A percentile compares a stretch with the other conserved stretches of the same genome.
Evolutionary conservation across 148 eudicot genomes (phyloP).

Genomic region (Amaranthus cruentus): DNA sequence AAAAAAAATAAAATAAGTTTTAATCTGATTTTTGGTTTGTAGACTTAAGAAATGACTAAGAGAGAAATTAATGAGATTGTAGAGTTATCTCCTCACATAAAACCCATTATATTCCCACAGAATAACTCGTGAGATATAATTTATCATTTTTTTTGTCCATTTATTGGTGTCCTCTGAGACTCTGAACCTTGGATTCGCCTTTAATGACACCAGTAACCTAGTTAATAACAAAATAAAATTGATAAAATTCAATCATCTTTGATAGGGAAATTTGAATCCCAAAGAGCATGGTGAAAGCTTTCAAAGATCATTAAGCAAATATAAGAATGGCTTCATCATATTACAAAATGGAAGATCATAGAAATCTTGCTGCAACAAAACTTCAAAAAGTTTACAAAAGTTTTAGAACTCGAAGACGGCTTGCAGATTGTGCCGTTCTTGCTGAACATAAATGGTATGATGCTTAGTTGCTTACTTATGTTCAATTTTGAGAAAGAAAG

Average conservation of each 20-base stretch:
- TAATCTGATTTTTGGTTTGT: too few species aligned
- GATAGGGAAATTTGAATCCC: not conserved
- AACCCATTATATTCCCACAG: too few species aligned
- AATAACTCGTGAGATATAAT: too few species aligned
- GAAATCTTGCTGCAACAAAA: slow-evolving; percentile 37
- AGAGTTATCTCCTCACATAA: too few species aligned
- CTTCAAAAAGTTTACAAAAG: slow-evolving; percentile 62
- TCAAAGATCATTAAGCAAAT: not conserved
- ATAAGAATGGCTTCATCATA: not conserved
- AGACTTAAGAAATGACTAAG: too few species aligned
- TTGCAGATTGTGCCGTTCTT: slow-evolving; percentile 64
- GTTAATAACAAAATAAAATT: too few species aligned
- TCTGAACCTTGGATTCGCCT: too few species aligned
- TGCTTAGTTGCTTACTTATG: not conserved
- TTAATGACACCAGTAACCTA: too few species aligned
- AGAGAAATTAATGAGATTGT: too few species aligned
- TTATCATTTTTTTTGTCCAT: too few species aligned
- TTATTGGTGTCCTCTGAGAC: too few species aligned
- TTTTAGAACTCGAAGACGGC: slow-evolving; percentile 48
- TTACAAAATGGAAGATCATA: not conserved
- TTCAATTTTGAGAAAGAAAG: not conserved
- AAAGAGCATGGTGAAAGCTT: not conserved
- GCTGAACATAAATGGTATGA: slow-evolving; percentile 51
- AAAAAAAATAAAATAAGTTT: too few species aligned
- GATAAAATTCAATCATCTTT: not conserved